Conservation (phyloP, 2,329 filamentous ascomycete species). For the Grosmannia huntii region DNA sequence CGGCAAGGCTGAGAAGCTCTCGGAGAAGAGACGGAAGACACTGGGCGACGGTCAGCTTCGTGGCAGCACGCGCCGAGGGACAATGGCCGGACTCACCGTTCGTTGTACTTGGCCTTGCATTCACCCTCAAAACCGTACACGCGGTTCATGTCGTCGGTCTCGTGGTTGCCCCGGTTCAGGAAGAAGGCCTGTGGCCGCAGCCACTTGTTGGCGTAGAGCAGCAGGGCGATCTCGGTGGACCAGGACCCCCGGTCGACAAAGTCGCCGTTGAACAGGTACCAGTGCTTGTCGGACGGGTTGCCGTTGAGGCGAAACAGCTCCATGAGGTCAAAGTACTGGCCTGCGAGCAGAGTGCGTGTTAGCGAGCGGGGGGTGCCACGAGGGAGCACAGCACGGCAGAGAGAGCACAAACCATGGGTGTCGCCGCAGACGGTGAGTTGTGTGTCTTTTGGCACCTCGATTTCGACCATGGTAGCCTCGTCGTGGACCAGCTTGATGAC, state of each 20-base stretch:
- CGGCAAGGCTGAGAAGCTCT: constrained; percentile 90
- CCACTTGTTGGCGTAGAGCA: constrained; percentile 97
- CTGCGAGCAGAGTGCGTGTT: constrained; percentile 26
- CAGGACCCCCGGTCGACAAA: constrained; percentile 96
- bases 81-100: constrained; percentile 34
- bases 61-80: background rate
- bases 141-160: constrained; percentile 98
- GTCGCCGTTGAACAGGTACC: constrained; percentile 96
- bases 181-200: constrained; percentile 78
- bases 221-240: constrained; percentile 91
- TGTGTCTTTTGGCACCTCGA: constrained; percentile 63
- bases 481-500: constrained; percentile 83
- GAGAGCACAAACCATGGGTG: constrained; percentile 60
- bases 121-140: constrained; percentile 98
- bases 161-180: constrained; percentile 95
- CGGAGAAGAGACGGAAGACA: constrained; percentile 93
- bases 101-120: constrained; percentile 96
- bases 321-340: constrained; percentile 95
- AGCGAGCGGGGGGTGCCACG: no score
- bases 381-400: background rate
- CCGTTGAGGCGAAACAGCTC: constrained; percentile 92
- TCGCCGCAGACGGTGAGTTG: constrained; percentile 92
- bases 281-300: constrained; percentile 69
- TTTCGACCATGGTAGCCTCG: constrained; percentile 94
- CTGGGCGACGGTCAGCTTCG: constrained; percentile 21